A percentile compares a stretch with the other conserved stretches of the same genome.
Conservation (phyloP, 2,329 filamentous ascomycete genomes). For the Fusarium sp. region DNA sequence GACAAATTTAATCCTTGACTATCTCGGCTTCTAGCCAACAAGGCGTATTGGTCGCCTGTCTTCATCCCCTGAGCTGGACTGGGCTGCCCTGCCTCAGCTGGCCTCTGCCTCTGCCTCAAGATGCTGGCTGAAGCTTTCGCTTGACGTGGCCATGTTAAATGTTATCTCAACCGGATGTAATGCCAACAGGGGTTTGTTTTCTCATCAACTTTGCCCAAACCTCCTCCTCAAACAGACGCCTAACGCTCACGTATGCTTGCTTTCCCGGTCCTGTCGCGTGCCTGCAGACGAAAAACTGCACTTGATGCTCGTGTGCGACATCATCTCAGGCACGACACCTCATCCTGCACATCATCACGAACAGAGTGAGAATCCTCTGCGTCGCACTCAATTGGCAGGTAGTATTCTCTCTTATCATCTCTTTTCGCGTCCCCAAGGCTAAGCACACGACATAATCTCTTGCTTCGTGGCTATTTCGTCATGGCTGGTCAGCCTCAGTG, state of each 20-base stretch:
- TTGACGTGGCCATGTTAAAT: slow-evolving; percentile 23
- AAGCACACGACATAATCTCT: not conserved
- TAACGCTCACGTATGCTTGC: slow-evolving; percentile 4
- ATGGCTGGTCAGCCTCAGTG: slow-evolving; percentile 40
- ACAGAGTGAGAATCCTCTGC: slow-evolving; percentile 12
- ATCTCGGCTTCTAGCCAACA: not conserved
- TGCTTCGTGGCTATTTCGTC: slow-evolving; percentile 24
- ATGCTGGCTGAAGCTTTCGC: not conserved
- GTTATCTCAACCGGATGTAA: slow-evolving; percentile 29
- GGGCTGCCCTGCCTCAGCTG: slow-evolving; percentile 26
- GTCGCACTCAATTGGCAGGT: slow-evolving; percentile 16
- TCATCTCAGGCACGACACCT: slow-evolving; percentile 39
- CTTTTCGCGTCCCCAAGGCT: slow-evolving; percentile 22
- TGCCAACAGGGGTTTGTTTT: slow-evolving; percentile 15
- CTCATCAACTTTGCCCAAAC: slow-evolving; percentile 17
- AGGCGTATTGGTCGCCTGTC: not conserved
- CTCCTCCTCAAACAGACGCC: slow-evolving; percentile 11
- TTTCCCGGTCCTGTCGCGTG: slow-evolving; percentile 23
- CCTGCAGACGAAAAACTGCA: slow-evolving; percentile 29
- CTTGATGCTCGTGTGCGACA: slow-evolving; percentile 35
- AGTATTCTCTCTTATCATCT: slow-evolving; percentile 24
- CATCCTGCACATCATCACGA: slow-evolving; percentile 41
- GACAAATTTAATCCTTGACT: not conserved
- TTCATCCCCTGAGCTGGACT: slow-evolving; percentile 6
- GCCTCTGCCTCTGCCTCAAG: not conserved